phyloP scores from a whole-genome alignment of 805 yeast species.

The Debaryomyces hansenii region DNA sequence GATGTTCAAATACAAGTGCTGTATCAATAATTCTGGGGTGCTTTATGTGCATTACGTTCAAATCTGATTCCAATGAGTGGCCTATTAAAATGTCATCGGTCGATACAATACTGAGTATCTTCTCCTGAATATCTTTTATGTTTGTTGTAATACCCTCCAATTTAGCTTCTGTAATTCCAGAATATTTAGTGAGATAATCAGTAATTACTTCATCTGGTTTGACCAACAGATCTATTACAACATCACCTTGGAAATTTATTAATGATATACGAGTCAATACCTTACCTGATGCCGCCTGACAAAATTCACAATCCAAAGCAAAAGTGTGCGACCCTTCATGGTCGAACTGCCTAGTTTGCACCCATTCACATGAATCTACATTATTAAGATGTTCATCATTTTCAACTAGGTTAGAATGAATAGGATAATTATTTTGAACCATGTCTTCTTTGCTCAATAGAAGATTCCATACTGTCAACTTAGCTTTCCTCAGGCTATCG shows the following conservation, averaged over 20 bases:
- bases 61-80: constrained; percentile 85
- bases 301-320: constrained; percentile 95
- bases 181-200: constrained; percentile 79
- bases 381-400: neutral
- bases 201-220: constrained; percentile 72
- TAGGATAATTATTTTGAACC: constrained; percentile 54
- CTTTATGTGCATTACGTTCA: constrained; percentile 64
- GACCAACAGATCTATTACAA: constrained; percentile 71
- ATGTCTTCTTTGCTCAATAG: constrained; percentile 51
- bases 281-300: constrained; percentile 58
- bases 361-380: constrained; percentile 8
- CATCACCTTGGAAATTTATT: constrained; percentile 59
- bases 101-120: constrained; percentile 48
- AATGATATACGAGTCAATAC: constrained; percentile 79
- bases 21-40: constrained; percentile 85
- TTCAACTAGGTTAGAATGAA: constrained; percentile 36
- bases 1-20: constrained; percentile 70
- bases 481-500: constrained; percentile 29
- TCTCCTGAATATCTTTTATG: constrained; percentile 63
- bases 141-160: constrained; percentile 64
- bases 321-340: constrained; percentile 64
- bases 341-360: constrained; percentile 46
- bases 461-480: constrained; percentile 53
- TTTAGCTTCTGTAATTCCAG: constrained; percentile 81
- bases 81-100: constrained; percentile 73